Evolutionary conservation across 345 rosid genomes (phyloP).

Genomic region (Orychophragmus violaceus): DNA sequence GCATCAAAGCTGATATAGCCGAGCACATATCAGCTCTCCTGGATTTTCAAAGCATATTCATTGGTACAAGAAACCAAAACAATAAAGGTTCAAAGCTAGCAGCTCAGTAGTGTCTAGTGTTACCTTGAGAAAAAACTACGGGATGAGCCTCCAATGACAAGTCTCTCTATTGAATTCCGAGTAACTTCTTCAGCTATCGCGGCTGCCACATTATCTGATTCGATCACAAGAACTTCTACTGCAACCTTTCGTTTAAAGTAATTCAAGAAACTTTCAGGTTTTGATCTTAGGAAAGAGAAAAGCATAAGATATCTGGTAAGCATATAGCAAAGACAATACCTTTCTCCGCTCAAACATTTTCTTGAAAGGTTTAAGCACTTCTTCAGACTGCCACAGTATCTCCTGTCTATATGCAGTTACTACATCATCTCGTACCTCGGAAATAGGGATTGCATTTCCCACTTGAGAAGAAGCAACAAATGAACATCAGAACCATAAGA

Average conservation of each 20-base stretch:
- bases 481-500: constrained; percentile 1
- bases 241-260: constrained; percentile 40
- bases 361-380: constrained; percentile 56
- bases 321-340: constrained; percentile 32
- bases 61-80: background rate
- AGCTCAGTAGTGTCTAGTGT: background rate
- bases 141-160: constrained; percentile 77
- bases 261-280: constrained; percentile 3
- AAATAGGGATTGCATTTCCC: constrained; percentile 67
- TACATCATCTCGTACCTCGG: constrained; percentile 79
- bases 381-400: constrained; percentile 53
- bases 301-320: background rate
- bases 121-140: constrained; percentile 61
- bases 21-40: constrained; percentile 52
- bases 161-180: constrained; percentile 42
- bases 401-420: constrained; percentile 76
- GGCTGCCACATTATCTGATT: constrained; percentile 57
- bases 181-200: constrained; percentile 63
- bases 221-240: constrained; percentile 47
- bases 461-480: constrained; percentile 32
- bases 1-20: constrained; percentile 51
- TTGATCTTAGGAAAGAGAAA: background rate
- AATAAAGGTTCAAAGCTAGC: background rate
- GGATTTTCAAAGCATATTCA: background rate
- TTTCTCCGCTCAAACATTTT: constrained; percentile 46